Evolutionary conservation across 768 basidiomycete genomes (phyloP), one percentile per base, ranked within the genome.

Genomic region (Gelatoporia subvermispora): DNA sequence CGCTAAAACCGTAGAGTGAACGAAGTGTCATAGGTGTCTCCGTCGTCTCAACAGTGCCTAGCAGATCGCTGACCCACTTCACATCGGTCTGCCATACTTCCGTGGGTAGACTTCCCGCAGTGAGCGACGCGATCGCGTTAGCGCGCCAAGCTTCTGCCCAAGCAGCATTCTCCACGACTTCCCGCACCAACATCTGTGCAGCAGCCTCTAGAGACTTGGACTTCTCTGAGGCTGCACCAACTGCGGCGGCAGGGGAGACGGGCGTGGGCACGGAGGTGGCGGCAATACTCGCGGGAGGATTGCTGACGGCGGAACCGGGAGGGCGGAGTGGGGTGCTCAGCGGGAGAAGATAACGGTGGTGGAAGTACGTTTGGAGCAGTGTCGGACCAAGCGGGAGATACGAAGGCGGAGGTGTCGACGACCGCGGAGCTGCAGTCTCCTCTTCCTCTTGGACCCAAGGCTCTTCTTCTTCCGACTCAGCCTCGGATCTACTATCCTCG

Each of bases 211-310:
- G 67, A 1, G 78, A 78, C 60, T 79, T 82, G 3, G 78, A 76
- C 52, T 80, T 81, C 60, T 87, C 87, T 3, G 78, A 77, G 1
- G 79, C 70, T 1, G 78, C 74, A 3, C 84, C 84, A 25, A 87
- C 67, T 0, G 72, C 71, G 1, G 85, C 84, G 3, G 86, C 88
- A 17, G 90, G 90, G 0, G 89, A 92, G 2, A 92, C 87, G 1
- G 90, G 90, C 0, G 90, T 93, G 1, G 88, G 88, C 0, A 84
- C 88, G n/a, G 77, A 76, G 2, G 71, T 70, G 40, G 73, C 72
- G 8, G 75, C 71, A 2, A 76, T 70, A n/a, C 40, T 49, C 11
- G 50, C 55, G 2, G 49, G 40, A 1, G 55, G 43, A 21, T 45
- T 51, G 20, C 38, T 37, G 7, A 48, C 39, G 21, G 72, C 72